phyloP scores from a whole-genome alignment of 176 grass and related monocot species.

The Zoysia japonica region DNA sequence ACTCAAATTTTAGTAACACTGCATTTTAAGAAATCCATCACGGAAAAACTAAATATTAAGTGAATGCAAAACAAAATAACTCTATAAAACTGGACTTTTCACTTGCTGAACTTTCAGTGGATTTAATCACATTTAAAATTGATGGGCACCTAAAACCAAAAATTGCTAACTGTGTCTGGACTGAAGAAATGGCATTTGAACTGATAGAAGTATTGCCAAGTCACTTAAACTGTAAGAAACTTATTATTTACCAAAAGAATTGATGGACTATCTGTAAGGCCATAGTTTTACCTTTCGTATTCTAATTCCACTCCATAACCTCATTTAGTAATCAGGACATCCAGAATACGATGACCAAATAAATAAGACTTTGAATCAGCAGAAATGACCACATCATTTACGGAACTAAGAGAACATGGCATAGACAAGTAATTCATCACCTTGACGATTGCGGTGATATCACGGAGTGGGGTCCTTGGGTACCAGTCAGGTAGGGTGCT shows the following conservation, averaged over 20 bases:
- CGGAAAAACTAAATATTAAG: background rate
- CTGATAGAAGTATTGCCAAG: background rate
- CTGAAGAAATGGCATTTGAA: background rate
- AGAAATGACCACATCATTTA: background rate
- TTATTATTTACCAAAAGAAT: background rate
- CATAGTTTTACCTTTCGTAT: background rate
- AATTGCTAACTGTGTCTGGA: background rate
- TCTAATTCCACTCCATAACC: background rate
- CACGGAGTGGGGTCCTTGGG: conserved; percentile 62
- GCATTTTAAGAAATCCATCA: background rate
- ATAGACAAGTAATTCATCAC: conserved; percentile 41
- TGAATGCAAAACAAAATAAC: background rate
- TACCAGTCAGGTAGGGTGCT: conserved; percentile 74
- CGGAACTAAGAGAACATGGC: background rate
- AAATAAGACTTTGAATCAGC: background rate
- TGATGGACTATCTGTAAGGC: background rate
- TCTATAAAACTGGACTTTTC: background rate
- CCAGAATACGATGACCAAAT: background rate
- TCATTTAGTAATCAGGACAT: background rate
- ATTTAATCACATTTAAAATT: background rate
- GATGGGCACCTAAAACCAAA: background rate
- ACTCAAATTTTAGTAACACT: background rate
- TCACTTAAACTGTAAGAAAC: background rate
- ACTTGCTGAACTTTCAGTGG: background rate
- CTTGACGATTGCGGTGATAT: conserved; percentile 58